Percentiles rank a stretch among this genome's conserved stretches.
phyloP scores from a whole-genome alignment of 164 flowering plant species.

The Chimonanthus praecox region DNA sequence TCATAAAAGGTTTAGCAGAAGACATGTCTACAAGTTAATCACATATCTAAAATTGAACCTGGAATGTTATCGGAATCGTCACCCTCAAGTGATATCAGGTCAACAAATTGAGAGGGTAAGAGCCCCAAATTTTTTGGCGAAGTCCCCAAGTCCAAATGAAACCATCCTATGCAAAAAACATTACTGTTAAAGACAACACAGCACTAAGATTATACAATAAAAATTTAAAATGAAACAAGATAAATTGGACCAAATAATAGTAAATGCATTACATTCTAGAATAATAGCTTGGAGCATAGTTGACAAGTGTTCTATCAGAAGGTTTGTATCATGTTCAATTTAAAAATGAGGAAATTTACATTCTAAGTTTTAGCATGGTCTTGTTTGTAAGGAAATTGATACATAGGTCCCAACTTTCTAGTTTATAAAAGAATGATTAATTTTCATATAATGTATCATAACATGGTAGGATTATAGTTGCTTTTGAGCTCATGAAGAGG shows the following conservation, averaged over 20 bases:
- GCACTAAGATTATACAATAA: not conserved
- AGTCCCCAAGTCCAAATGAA: slow-evolving; percentile 92
- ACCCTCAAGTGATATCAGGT: slow-evolving; percentile 72
- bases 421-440: not conserved
- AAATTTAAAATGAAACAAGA: not conserved
- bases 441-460: not conserved
- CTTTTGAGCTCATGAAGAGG: not conserved
- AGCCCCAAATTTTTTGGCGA: slow-evolving; percentile 66
- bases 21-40: not conserved
- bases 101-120: slow-evolving; percentile 89
- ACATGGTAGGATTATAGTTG: not conserved
- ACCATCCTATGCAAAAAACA: slow-evolving; percentile 49
- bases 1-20: not conserved
- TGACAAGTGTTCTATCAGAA: too few species aligned
- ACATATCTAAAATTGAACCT: slow-evolving; percentile 35
- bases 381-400: too few species aligned
- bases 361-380: not conserved
- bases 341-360: not conserved
- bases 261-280: too few species aligned
- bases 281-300: too few species aligned
- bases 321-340: too few species aligned
- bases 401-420: not conserved
- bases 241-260: not conserved
- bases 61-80: slow-evolving; percentile 90
- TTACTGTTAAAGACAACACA: slow-evolving; percentile 1